A percentile compares a stretch with the other conserved stretches of the same genome.
Evolutionary conservation across 2,329 filamentous ascomycete genomes (phyloP).

Genomic region (Xylariaceae sp.): DNA sequence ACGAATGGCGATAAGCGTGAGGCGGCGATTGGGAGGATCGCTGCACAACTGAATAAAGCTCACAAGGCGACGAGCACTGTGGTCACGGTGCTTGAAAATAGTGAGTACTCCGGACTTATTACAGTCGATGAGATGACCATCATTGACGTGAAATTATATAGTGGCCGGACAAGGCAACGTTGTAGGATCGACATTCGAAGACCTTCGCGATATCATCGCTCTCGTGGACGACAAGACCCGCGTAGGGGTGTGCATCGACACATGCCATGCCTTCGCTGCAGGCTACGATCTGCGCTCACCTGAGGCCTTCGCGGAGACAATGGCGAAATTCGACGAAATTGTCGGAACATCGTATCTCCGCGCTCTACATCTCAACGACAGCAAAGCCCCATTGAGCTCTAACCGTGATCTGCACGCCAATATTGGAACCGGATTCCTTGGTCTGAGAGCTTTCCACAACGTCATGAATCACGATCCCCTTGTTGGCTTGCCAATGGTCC

Average conservation of each 20-base stretch:
- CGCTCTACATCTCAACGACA: constrained; percentile 91
- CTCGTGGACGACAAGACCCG: constrained; percentile 76
- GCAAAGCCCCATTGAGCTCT: constrained; percentile 81
- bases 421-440: constrained; percentile 92
- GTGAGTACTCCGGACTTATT: too few species aligned
- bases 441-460: constrained; percentile 84
- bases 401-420: constrained; percentile 91
- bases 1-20: constrained; percentile 65
- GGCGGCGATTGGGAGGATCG: constrained; percentile 75
- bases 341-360: constrained; percentile 78
- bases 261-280: constrained; percentile 92
- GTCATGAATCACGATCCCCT: constrained; percentile 81
- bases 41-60: constrained; percentile 76
- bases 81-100: constrained; percentile 87
- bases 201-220: constrained; percentile 80
- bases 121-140: too few species aligned
- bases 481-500: constrained; percentile 79
- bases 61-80: constrained; percentile 75
- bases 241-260: constrained; percentile 93
- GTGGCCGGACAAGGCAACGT: constrained; percentile 87
- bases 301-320: constrained; percentile 67
- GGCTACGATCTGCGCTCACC: constrained; percentile 85
- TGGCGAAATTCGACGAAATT: constrained; percentile 71
- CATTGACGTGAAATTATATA: too few species aligned
- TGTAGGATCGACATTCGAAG: constrained; percentile 80